Evolutionary conservation across 768 basidiomycete genomes (phyloP), one percentile per base, ranked within the genome.

Genomic region (Suillus occidentalis): DNA sequence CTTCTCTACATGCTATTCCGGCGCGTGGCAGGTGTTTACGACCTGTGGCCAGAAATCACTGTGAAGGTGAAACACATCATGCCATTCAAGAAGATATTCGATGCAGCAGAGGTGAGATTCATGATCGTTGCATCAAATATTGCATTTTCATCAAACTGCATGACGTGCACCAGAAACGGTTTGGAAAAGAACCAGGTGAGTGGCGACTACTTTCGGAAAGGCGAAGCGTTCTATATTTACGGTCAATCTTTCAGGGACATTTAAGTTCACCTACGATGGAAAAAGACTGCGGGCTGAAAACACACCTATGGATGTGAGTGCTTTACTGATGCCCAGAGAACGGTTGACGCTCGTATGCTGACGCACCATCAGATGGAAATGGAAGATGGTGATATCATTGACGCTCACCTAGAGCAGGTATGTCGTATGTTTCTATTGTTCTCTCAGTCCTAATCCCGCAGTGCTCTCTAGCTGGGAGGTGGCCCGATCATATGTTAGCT

Each of bases 51-150:
- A 90, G 89, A 82, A 10, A 85, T 89, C 37, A 88, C 85, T 6
- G 84, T 91, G 5, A 90, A 90, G 72, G 88, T 89, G 13, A 89
- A 87, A 65, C 66, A 81, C 1, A 85, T 83, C 42, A 90, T 85
- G 80, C 78, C 79, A n/a, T 89, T 90, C 68, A 73, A 77, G 45
- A 90, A 89, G 74, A 85, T 89, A 31, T 89, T 90, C 64, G 82
- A 86, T 20, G 88, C 87, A 18, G 85, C 86, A 2, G 86, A 89
- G 81, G 89, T 89, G 68, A 28, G 84, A 78, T 4, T 1, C 34
- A 18, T 1, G 37, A 10, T n/a, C 40, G 31, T 49, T 25, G 10
- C 55, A 13, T 14, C 42, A 13, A 18, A 20, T 42, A n/a, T 64
- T 43, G 10, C 13, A 1, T n/a, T 45, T 45, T 28, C 37, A 28